Evolutionary conservation across 176 grass and related monocot genomes (phyloP).

Genomic region (Thinopyrum elongatum): DNA sequence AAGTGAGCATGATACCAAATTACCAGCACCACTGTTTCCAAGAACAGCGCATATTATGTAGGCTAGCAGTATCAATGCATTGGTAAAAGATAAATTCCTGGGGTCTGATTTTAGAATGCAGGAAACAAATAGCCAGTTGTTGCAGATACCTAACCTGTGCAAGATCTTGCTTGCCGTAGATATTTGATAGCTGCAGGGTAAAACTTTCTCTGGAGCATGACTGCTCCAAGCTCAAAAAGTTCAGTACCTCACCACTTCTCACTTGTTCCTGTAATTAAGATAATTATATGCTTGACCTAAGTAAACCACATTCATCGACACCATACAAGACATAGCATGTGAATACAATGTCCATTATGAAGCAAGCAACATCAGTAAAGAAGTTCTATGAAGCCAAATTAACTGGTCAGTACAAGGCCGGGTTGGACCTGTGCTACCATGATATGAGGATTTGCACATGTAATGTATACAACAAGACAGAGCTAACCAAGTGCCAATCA

Average conservation of each 20-base stretch:
- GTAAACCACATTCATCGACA: not conserved
- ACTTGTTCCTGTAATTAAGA: conserved; percentile 74
- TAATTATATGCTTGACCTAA: not conserved
- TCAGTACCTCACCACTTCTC: conserved; percentile 94
- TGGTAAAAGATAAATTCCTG: not conserved
- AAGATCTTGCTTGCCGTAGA: conserved; percentile 84
- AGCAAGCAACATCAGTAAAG: not conserved
- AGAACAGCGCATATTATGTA: not conserved
- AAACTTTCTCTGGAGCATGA: conserved; percentile 96
- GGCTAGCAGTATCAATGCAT: not conserved
- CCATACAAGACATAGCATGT: not conserved
- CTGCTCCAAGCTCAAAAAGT: conserved; percentile 95
- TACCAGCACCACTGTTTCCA: not conserved
- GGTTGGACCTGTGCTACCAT: not conserved
- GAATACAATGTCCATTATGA: not conserved
- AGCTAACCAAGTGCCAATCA: not conserved
- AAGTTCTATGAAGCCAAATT: not conserved
- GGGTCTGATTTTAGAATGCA: not conserved
- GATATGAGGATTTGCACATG: not conserved
- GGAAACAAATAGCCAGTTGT: not conserved
- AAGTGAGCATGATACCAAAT: not conserved
- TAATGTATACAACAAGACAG: not conserved
- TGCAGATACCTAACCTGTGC: conserved; percentile 63
- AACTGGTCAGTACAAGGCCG: not conserved
- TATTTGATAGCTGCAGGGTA: conserved; percentile 95